Percentiles rank a stretch among this genome's conserved stretches.
phyloP scores from a whole-genome alignment of 352 stramenopile species.

The Phytophthora kernoviae region DNA sequence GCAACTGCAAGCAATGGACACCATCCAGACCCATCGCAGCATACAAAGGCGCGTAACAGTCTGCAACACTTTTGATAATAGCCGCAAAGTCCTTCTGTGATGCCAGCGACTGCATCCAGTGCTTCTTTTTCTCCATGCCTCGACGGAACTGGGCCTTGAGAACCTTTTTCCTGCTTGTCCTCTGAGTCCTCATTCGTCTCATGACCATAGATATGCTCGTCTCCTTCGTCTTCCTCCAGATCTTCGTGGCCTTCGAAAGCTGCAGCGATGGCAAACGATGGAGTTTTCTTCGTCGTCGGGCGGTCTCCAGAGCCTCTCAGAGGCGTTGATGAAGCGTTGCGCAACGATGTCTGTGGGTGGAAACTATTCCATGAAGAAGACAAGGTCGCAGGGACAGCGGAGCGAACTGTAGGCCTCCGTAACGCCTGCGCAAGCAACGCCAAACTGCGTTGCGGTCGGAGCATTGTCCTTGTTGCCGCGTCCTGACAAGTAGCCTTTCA shows the following conservation, averaged over 20 bases:
- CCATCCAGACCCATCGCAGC: constrained; percentile 22
- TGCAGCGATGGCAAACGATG: constrained; percentile 59
- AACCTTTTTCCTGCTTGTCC: constrained; percentile 24
- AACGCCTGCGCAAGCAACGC: constrained; percentile 22
- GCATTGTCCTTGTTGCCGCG: constrained; percentile 14
- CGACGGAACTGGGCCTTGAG: constrained; percentile 49
- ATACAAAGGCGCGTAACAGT: constrained; percentile 74
- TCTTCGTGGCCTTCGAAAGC: constrained; percentile 63
- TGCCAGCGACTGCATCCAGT: constrained; percentile 62
- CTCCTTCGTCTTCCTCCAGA: constrained; percentile 31
- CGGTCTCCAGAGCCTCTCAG: background rate
- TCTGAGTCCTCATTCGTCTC: constrained; percentile 17
- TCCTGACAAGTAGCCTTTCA: background rate
- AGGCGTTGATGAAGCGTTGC: constrained; percentile 24
- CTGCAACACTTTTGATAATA: constrained; percentile 53
- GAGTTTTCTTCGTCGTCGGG: constrained; percentile 24
- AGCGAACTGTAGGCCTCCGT: constrained; percentile 2
- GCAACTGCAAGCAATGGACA: constrained; percentile 31
- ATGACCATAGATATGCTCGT: constrained; percentile 26
- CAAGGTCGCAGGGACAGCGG: background rate
- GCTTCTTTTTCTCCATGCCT: constrained; percentile 70
- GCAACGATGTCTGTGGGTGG: background rate
- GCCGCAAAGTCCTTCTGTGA: constrained; percentile 37
- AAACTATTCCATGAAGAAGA: background rate
- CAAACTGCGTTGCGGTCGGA: constrained; percentile 20